A percentile compares a stretch with the other conserved stretches of the same genome.
These are phyloP conservation scores for Rhododendron mucronatum DNA, from an alignment of 148 eudicot genomes.

Conservation along the genomic window DNA sequence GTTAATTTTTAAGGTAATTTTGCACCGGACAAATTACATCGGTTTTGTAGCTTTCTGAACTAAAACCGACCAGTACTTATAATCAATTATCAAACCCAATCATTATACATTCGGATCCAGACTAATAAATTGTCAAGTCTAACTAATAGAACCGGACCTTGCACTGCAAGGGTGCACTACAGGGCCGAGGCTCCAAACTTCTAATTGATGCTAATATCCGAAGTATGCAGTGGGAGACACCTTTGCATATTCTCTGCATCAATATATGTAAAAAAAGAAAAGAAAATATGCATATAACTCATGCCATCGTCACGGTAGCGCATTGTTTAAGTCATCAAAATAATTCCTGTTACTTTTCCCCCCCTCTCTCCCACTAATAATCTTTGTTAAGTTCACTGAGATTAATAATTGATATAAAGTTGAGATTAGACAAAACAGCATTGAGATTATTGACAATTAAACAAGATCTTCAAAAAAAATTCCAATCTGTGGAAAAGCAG, in stretches of 20 bases:
- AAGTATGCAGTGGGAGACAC: background rate
- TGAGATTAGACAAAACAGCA: background rate
- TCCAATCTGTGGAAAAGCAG: constrained; percentile 4
- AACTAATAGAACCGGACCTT: no score
- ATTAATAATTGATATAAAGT: background rate
- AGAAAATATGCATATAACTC: background rate
- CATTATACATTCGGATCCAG: no score
- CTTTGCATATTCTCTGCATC: background rate
- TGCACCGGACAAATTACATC: no score
- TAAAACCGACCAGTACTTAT: no score
- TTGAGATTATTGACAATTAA: background rate
- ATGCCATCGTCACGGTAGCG: background rate
- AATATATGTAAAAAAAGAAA: background rate
- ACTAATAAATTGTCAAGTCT: no score
- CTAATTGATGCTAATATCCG: no score
- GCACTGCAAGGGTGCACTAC: no score
- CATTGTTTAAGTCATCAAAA: constrained; percentile 1
- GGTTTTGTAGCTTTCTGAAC: no score
- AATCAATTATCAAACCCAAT: no score
- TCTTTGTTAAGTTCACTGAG: background rate
- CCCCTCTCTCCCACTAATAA: background rate
- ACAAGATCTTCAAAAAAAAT: background rate
- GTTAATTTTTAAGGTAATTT: no score
- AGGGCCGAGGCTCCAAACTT: no score
- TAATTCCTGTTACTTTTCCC: background rate